Evolutionary conservation across 306 rosid genomes (phyloP), one percentile per base, ranked within the genome.

Genomic region (Rosa chinensis): DNA sequence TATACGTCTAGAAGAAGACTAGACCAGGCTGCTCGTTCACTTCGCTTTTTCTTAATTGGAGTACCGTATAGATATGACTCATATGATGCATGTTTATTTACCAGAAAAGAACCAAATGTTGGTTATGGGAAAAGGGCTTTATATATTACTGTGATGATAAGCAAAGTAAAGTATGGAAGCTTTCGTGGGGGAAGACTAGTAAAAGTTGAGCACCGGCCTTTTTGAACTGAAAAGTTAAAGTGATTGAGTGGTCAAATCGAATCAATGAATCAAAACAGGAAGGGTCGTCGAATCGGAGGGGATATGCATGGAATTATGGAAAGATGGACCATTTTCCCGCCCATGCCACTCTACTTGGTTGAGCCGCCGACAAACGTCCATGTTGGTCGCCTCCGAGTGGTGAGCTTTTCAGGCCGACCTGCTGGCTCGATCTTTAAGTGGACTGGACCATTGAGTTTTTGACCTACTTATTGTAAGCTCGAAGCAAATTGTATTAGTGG

Each of bases 121-220:
- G 78, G 69, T 43, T 21, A 25, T 7, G 10, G 14, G 53, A 80
- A 74, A 77, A 64, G 53, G 3, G 10, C 39, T 72, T 73, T 13
- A 61, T 28, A 28, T 28, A 28, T 67, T 80, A 58, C 70, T 48
- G 42, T 21, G 5, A 50, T 44, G 66, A 62, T 10, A 23, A 28
- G 68, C 13, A 39, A 45, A 44, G 75, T n/a, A 73, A 75, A 47
- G 87, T 77, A 69, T 28, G 66, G 78, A 75, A 82, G 82, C 16
- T 72, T 88, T 83, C 75, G 63, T 48, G 70, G 45, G 4, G 52
- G 8, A 20, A 47, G 66, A n/a, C 67, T 61, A 23, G 39, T 66
- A 63, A 88, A 88, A 79, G 87, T 23, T 79, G 64, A 63, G 78
- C 85, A 85, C 58, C 66, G 58, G 70, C 77, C 66, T 73, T 76